These are phyloP conservation scores for Colletotrichum sp. DNA, from an alignment of 2,329 filamentous ascomycete species.

Conservation along the genomic window DNA sequence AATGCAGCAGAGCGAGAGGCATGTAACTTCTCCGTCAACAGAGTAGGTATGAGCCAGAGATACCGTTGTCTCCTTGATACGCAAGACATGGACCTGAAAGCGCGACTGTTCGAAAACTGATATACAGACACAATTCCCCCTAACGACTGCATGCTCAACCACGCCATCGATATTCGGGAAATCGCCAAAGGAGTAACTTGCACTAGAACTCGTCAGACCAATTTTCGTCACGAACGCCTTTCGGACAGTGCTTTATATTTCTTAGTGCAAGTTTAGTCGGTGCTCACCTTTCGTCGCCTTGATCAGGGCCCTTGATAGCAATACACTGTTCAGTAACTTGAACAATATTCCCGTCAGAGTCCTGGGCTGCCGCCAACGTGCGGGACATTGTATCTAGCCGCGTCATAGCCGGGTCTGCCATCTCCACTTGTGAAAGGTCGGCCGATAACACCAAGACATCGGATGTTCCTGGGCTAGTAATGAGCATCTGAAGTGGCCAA, in stretches of 20 bases:
- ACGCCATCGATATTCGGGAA: constrained; percentile 23
- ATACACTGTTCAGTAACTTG: constrained; percentile 60
- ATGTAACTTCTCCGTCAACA: constrained; percentile 54
- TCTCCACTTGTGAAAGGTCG: constrained; percentile 50
- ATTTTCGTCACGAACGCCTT: not conserved
- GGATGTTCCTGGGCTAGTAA: constrained; percentile 56
- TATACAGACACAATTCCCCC: constrained; percentile 43
- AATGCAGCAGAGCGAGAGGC: constrained; percentile 41
- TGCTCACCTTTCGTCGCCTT: constrained; percentile 39
- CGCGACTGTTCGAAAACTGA: constrained; percentile 40
- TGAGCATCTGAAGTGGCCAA: constrained; percentile 44
- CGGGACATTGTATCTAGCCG: constrained; percentile 57
- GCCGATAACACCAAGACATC: constrained; percentile 52
- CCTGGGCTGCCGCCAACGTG: constrained; percentile 53
- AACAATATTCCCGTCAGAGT: constrained; percentile 42
- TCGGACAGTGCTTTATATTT: not conserved
- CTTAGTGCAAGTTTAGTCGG: not conserved
- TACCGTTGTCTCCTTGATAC: constrained; percentile 37
- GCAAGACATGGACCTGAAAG: constrained; percentile 46
- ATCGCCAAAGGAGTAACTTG: not conserved
- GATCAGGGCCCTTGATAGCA: constrained; percentile 38
- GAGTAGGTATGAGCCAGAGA: constrained; percentile 34
- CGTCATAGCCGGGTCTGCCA: constrained; percentile 44
- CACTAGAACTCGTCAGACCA: not conserved
- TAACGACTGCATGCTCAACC: constrained; percentile 49